Base-by-base conservation (phyloP, 495 filamentous ascomycete genomes). In the Trichoderma erinaceum region DNA sequence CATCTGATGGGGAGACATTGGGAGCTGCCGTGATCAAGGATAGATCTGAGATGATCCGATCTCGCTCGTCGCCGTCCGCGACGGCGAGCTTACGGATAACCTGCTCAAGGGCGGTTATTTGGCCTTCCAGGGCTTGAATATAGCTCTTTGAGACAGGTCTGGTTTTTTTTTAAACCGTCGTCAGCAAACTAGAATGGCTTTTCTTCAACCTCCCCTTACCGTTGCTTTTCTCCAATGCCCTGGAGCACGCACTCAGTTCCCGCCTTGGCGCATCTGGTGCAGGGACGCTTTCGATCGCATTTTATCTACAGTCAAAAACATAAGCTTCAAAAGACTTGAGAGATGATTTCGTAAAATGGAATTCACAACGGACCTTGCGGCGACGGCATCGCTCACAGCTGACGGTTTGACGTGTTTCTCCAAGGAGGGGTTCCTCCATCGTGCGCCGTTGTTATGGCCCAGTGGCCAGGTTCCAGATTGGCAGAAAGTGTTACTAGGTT, bases 121-220 rank as follows among this genome's bases (percentile, higher is more conserved):
- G 72, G 7, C 72, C 73, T 63, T 76, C 70, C 21, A 76, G 68
- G 29, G 75, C 75, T 66, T 74, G 69, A 32, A 75, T 73, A 68
- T 74, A 73, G 41, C 70, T 69, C 65, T 71, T 71, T 10, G 72
- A 69, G 1, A 71, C 68, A 12, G 75, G 75, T 63, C 75, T 76
- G 61, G 1, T 29, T 25, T 38, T 29, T 29, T 25, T 38, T 21
- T 25, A 44, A 23, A 7, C 21, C n/a, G 67, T 66, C 58, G 65
- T 66, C 64, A 66, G n/a, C 11, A 12, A 13, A 32, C 11, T 18
- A 11, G 13, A 48, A 61, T 12, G 8, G 27, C 38, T 38, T 2
- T 32, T 13, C 15, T 15, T 48, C 44, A 48, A 7, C 10, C 18
- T 4, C 21, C 1, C 25, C 66, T 70, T 46, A 69, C 70, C 64